These are phyloP conservation scores for Pilobolus umbonatus DNA, from an alignment of 192 early-diverging fungal genomes.

Conservation along the genomic window DNA sequence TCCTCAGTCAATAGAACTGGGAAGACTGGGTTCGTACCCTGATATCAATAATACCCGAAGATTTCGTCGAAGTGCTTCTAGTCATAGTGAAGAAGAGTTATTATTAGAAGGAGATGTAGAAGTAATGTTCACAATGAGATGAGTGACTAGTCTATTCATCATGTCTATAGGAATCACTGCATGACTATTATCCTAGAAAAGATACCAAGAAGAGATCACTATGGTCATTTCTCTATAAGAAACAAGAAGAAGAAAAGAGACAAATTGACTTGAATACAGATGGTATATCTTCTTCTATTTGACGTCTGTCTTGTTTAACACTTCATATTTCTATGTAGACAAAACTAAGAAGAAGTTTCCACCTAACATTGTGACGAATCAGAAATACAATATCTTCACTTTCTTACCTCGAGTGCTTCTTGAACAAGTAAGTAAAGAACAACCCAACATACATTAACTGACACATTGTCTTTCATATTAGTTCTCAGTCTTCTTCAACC, in stretches of 20 bases:
- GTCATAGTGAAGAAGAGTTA: background rate
- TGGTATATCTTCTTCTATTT: no score
- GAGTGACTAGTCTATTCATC: background rate
- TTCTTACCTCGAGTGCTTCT: slow-evolving; percentile 78
- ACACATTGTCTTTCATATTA: slow-evolving; percentile 22
- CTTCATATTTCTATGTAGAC: slow-evolving; percentile 28
- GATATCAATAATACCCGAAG: background rate
- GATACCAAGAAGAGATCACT: slow-evolving; percentile 2
- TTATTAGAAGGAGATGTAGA: slow-evolving; percentile 3
- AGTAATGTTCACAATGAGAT: background rate
- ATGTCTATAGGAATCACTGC: background rate
- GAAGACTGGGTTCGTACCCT: slow-evolving; percentile 1
- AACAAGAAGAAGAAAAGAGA: background rate
- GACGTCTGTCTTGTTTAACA: no score
- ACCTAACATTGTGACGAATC: slow-evolving; percentile 83
- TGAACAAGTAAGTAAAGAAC: slow-evolving; percentile 55
- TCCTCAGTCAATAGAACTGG: slow-evolving; percentile 10
- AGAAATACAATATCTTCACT: slow-evolving; percentile 78
- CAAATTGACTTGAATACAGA: background rate
- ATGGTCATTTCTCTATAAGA: background rate
- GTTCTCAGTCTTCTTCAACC: slow-evolving; percentile 95
- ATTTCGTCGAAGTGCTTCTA: background rate
- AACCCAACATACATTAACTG: background rate
- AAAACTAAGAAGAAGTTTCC: slow-evolving; percentile 55
- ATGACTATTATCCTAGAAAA: background rate